Conservation (phyloP, 169 alveolate species). For the Plasmodium cynomolgi region DNA sequence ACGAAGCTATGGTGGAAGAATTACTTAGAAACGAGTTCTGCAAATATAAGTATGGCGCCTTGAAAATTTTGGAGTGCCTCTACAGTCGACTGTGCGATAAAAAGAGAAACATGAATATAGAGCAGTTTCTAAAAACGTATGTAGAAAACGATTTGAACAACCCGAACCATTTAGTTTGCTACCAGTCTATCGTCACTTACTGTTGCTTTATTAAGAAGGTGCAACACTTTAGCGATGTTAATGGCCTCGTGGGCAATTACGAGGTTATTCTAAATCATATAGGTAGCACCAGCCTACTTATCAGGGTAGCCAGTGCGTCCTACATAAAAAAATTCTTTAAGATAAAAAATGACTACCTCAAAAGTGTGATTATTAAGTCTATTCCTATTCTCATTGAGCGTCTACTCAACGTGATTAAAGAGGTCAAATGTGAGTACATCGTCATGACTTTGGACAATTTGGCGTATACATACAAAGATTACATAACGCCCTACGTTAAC, state of each 20-base stretch:
- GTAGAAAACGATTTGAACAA: slow-evolving; percentile 65
- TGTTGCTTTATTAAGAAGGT: slow-evolving; percentile 50
- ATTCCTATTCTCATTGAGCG: slow-evolving; percentile 64
- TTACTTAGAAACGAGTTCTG: slow-evolving; percentile 34
- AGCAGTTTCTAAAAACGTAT: slow-evolving; percentile 53
- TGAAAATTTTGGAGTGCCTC: slow-evolving; percentile 51
- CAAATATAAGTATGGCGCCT: slow-evolving; percentile 60
- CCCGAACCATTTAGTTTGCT: slow-evolving; percentile 44
- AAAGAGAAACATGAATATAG: slow-evolving; percentile 68
- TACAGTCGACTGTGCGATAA: slow-evolving; percentile 56
- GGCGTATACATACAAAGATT: slow-evolving; percentile 60
- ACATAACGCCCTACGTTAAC: slow-evolving; percentile 64
- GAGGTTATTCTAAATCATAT: slow-evolving; percentile 57
- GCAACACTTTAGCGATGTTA: slow-evolving; percentile 29
- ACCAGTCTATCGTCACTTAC: slow-evolving; percentile 71
- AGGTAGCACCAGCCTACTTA: slow-evolving; percentile 28
- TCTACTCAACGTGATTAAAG: slow-evolving; percentile 49
- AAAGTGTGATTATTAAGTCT: slow-evolving; percentile 40
- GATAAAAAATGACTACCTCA: slow-evolving; percentile 42
- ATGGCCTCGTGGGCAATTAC: slow-evolving; percentile 26
- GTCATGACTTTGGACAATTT: slow-evolving; percentile 70
- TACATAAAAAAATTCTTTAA: slow-evolving; percentile 62
- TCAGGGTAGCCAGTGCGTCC: slow-evolving; percentile 73
- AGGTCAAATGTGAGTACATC: slow-evolving; percentile 64
- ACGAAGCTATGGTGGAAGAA: neutral